These are phyloP conservation scores for Wallacemonas collosoma DNA, from an alignment of 208 protist genomes.

Conservation along the genomic window DNA sequence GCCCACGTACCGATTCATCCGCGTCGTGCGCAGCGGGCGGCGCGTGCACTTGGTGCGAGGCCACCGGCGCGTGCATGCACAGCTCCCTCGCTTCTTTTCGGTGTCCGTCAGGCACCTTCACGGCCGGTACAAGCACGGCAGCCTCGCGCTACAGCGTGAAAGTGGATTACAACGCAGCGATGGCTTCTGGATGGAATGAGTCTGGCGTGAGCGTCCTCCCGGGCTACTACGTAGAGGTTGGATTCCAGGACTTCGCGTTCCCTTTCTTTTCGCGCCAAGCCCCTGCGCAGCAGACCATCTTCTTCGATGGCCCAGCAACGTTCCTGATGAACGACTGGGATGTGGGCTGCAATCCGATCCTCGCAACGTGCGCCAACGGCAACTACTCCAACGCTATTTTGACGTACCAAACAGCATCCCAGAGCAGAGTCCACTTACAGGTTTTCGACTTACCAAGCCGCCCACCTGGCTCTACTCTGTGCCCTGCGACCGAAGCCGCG, in stretches of 20 bases:
- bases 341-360: slow-evolving; percentile 7
- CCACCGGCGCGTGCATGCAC: slow-evolving; percentile 8
- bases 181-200: not conserved
- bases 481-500: not conserved
- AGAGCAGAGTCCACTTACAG: slow-evolving; percentile 3
- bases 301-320: not conserved
- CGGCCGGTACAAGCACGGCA: not conserved
- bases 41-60: slow-evolving; percentile 7
- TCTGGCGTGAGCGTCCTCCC: too few species aligned
- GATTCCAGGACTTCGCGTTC: not conserved
- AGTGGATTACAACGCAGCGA: slow-evolving; percentile 5
- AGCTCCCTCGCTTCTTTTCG: not conserved
- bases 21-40: not conserved
- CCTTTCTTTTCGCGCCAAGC: not conserved
- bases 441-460: not conserved
- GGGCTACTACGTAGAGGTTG: too few species aligned
- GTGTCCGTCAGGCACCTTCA: slow-evolving; percentile 7
- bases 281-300: not conserved
- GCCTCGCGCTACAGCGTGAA: not conserved
- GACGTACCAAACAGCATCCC: slow-evolving; percentile 18
- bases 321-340: not conserved
- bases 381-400: slow-evolving; percentile 32
- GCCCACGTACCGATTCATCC: not conserved
- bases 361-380: slow-evolving; percentile 29
- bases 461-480: not conserved